Evolutionary conservation across 164 flowering plant genomes (phyloP).

Genomic region (Paratinospora sagittata): DNA sequence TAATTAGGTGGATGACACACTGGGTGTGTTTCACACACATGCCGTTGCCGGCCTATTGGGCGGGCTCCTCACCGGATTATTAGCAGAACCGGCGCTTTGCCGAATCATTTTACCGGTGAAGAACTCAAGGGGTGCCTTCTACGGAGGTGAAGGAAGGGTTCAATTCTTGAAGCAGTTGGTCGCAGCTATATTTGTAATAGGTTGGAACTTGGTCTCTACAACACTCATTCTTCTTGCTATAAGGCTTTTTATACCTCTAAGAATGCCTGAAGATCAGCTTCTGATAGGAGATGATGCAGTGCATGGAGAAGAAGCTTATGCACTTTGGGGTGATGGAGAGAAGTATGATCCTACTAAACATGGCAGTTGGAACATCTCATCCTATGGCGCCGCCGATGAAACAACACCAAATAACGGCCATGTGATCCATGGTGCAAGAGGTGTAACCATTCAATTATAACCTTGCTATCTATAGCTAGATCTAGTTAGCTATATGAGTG

Average conservation of each 20-base stretch:
- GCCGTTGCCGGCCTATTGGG: no score
- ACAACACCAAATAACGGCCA: slow-evolving; percentile 21
- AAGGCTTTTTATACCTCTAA: no score
- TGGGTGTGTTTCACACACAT: slow-evolving; percentile 60
- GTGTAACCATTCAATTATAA: slow-evolving; percentile 36
- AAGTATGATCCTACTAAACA: slow-evolving; percentile 42
- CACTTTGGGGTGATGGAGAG: slow-evolving; percentile 61
- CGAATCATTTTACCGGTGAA: no score
- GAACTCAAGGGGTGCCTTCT: no score
- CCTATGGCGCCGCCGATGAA: slow-evolving; percentile 15
- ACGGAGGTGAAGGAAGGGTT: no score
- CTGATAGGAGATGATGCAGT: slow-evolving; percentile 46
- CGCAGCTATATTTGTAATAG: slow-evolving; percentile 43
- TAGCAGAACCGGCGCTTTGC: no score
- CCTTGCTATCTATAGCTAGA: no score
- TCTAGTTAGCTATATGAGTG: neutral
- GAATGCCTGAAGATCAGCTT: slow-evolving; percentile 45
- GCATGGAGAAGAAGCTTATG: slow-evolving; percentile 58
- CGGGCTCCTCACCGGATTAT: no score
- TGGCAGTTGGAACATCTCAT: slow-evolving; percentile 16
- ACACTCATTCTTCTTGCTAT: slow-evolving; percentile 29
- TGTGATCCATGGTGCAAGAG: no score
- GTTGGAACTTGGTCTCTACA: slow-evolving; percentile 47
- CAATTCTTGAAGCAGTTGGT: slow-evolving; percentile 47
- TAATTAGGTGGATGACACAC: slow-evolving; percentile 51